Percentiles rank a stretch among this genome's conserved stretches.
phyloP scores from a whole-genome alignment of 768 basidiomycete species.

The Lentinula raphanica region DNA sequence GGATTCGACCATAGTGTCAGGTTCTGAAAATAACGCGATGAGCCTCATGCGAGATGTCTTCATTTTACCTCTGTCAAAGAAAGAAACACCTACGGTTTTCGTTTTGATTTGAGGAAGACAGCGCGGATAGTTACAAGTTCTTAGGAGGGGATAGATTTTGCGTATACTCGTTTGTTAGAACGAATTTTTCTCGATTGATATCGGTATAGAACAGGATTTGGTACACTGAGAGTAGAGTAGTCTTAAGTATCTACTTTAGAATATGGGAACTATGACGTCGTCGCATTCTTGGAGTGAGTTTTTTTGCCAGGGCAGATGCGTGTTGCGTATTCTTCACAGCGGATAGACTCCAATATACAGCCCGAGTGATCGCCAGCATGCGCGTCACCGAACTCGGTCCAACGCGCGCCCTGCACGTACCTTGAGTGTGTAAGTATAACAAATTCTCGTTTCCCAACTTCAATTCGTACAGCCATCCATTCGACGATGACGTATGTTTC shows the following conservation, averaged over 20 bases:
- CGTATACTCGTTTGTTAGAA: not conserved
- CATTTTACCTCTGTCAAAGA: not conserved
- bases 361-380: not conserved
- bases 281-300: not conserved
- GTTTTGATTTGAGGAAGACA: not conserved
- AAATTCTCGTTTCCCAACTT: not conserved
- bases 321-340: not conserved
- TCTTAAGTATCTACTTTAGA: not conserved
- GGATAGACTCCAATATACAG: not conserved
- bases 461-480: too few species aligned
- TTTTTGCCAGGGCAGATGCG: not conserved
- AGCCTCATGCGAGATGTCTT: too few species aligned
- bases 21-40: not conserved
- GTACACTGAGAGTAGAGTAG: not conserved
- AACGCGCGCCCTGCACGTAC: not conserved
- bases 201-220: not conserved
- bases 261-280: slow-evolving; percentile 1
- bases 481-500: not conserved
- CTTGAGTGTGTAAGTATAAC: too few species aligned
- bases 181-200: not conserved
- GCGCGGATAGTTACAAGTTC: not conserved
- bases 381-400: not conserved
- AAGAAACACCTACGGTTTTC: not conserved
- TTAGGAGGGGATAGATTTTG: not conserved
- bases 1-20: slow-evolving; percentile 1